Conservation (phyloP, 768 basidiomycete species). For the Lepiota subincarnata region DNA sequence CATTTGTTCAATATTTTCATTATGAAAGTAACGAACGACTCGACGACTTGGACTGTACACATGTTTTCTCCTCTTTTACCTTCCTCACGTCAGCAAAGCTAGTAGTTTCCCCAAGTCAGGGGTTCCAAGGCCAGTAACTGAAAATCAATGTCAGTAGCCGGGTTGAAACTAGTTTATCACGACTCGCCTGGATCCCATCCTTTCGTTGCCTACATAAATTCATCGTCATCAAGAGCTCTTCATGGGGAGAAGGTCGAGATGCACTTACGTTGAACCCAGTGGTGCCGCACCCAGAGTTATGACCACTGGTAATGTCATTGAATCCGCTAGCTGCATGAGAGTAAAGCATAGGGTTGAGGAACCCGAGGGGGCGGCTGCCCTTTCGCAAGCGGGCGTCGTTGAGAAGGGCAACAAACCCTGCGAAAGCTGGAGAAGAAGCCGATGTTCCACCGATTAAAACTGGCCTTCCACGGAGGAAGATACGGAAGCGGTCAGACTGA, state of each 20-base stretch:
- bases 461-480: slow-evolving; percentile 37
- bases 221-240: background rate
- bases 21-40: too few species aligned
- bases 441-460: slow-evolving; percentile 55
- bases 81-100: slow-evolving; percentile 22
- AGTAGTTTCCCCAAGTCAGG: slow-evolving; percentile 48
- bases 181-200: slow-evolving; percentile 59
- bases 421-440: slow-evolving; percentile 56
- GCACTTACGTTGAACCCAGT: slow-evolving; percentile 52
- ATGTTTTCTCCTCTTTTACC: too few species aligned
- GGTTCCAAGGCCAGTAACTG: slow-evolving; percentile 51
- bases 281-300: slow-evolving; percentile 55
- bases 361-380: slow-evolving; percentile 46
- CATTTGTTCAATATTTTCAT: background rate
- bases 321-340: slow-evolving; percentile 33
- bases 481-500: slow-evolving; percentile 43
- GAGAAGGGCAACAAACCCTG: slow-evolving; percentile 56
- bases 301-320: slow-evolving; percentile 55
- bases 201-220: slow-evolving; percentile 28
- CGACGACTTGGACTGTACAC: too few species aligned
- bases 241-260: background rate
- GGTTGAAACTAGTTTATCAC: background rate
- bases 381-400: slow-evolving; percentile 52
- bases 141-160: background rate
- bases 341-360: slow-evolving; percentile 64